A percentile compares a stretch with the other conserved stretches of the same genome.
These are phyloP conservation scores for Phytophthora capsici DNA, from an alignment of 352 stramenopile genomes.

Conservation along the genomic window DNA sequence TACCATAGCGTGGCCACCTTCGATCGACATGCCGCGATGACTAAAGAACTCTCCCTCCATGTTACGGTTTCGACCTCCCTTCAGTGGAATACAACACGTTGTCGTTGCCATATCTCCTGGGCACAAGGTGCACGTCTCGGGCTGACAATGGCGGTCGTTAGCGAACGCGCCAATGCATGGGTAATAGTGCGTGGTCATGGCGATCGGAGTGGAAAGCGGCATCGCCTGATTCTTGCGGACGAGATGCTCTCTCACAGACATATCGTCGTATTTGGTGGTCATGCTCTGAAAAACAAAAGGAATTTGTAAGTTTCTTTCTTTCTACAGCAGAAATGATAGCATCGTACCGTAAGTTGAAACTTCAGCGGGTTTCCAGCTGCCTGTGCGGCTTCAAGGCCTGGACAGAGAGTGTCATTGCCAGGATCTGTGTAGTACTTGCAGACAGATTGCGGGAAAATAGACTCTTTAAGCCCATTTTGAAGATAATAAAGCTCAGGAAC, in stretches of 20 bases:
- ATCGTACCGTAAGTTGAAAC: constrained; percentile 65
- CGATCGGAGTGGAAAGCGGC: constrained; percentile 75
- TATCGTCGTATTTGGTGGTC: constrained; percentile 84
- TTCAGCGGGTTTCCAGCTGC: constrained; percentile 66
- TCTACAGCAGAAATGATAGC: background rate
- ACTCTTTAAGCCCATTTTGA: constrained; percentile 74
- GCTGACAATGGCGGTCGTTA: constrained; percentile 64
- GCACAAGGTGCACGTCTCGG: constrained; percentile 72
- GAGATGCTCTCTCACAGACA: constrained; percentile 76
- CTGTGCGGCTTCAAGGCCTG: constrained; percentile 60
- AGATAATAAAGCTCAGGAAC: constrained; percentile 81
- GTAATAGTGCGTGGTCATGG: constrained; percentile 85
- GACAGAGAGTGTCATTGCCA: constrained; percentile 73
- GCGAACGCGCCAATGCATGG: constrained; percentile 72
- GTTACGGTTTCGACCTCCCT: constrained; percentile 74
- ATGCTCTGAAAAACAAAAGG: constrained; percentile 48
- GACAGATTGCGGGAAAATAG: constrained; percentile 69
- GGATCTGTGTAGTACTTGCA: constrained; percentile 73
- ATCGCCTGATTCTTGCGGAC: constrained; percentile 81
- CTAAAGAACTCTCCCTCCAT: constrained; percentile 89
- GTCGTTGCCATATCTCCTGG: constrained; percentile 76
- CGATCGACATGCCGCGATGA: constrained; percentile 80
- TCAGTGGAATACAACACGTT: constrained; percentile 80
- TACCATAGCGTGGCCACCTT: constrained; percentile 84
- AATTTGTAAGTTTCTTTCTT: background rate